Base-by-base conservation (phyloP, 2,329 filamentous ascomycete genomes). In the Pseudopyrenochaeta lycopersici region DNA sequence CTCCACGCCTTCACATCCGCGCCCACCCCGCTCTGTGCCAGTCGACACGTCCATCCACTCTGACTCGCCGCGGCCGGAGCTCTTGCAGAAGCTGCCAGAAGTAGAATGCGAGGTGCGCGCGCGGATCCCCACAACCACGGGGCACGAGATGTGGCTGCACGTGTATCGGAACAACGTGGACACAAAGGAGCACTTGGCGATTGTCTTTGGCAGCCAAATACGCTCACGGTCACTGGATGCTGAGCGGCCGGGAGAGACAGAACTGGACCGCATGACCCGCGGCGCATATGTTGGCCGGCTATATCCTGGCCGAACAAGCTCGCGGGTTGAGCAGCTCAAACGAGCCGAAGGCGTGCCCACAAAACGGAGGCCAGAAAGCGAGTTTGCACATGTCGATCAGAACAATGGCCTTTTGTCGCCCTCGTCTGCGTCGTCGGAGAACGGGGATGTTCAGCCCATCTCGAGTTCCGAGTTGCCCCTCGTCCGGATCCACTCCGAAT, bases 81-180 rank as follows among this genome's bases (percentile, higher is more conserved):
- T 97, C 18, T 85, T 97, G 6, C 82, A 89, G 62, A 85, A 82
- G 12, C 81, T 98, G 1, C 95, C 94, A 7, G 79, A 90, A 20
- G 94, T 99, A n/a, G 88, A 91, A 73, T 99, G 95, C 79, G 88
- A 96, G 61, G 95, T 98, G 43, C 90, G 95, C 63, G 95, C 95
- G 15, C 89, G 95, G 49, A 99, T 99, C 66, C 95, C 95, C 0
- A 98, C 94, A 1, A 94, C 92, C 2, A 87, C 85, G 0, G 94
- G 94, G 3, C 90, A 92, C 10, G 93, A 99, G 76, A 98, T 99
- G 92, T 99, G 96, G 77, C 78, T 99, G 46, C 94, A 99, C 72
- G 82, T 98, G 0, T 99, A 99, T 78, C 88, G 88, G 59, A 99
- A 99, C 77, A 90, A 90, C 66, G 87, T 91, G 6, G 95, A 99